phyloP scores from a whole-genome alignment of 176 grass and related monocot genomes.

The Avena insularis region DNA sequence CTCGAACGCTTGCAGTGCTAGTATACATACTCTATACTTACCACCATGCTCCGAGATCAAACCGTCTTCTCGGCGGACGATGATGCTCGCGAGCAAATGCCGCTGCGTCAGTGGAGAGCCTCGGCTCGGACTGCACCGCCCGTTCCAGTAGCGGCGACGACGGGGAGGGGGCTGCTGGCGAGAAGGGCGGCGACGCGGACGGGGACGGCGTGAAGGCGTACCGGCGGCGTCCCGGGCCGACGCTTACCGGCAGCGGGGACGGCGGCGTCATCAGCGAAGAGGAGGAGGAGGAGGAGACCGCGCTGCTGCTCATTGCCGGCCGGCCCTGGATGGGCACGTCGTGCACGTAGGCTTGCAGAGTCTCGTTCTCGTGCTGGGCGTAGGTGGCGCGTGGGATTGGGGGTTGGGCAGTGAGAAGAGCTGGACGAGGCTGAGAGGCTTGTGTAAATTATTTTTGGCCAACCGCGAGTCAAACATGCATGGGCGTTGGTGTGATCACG shows the following conservation, averaged over 20 bases:
- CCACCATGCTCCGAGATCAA: conserved; percentile 16
- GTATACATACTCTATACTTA: neutral
- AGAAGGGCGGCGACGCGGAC: conserved; percentile 17
- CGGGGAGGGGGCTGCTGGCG: neutral
- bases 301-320: conserved; percentile 14
- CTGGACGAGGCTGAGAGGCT: neutral
- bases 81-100: neutral
- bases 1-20: too few species aligned
- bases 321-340: conserved; percentile 22
- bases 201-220: conserved; percentile 32
- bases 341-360: neutral
- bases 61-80: neutral
- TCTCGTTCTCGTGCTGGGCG: neutral
- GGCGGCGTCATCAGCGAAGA: neutral
- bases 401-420: neutral
- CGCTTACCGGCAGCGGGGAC: conserved; percentile 19
- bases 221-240: conserved; percentile 9
- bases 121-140: conserved; percentile 14
- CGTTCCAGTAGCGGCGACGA: conserved; percentile 1
- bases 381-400: neutral
- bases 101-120: neutral
- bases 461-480: neutral
- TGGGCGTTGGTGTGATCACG: neutral
- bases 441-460: neutral
- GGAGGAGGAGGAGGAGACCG: neutral